Evolutionary conservation across 371 early-diverging fungal species (phyloP), one percentile per base, ranked within the genome.

Genomic region (Thermomucor indicae-seudaticae): DNA sequence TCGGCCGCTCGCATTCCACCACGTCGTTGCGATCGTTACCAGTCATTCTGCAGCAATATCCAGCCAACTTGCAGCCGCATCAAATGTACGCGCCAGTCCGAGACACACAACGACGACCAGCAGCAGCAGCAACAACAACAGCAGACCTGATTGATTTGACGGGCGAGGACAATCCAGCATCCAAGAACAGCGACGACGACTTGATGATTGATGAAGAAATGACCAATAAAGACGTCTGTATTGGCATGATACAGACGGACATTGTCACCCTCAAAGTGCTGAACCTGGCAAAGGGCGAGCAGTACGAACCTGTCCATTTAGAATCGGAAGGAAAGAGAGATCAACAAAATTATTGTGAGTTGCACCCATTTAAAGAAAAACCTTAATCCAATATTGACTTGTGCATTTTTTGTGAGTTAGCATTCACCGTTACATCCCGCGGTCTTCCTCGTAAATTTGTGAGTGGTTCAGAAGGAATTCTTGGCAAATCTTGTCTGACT

Each of bases 231-330:
- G 59, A 69, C 32, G 35, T 72, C 0, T 75, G 76, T 46, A 39
- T 75, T 7, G 76, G 76, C 5, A 69, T 75, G 70, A 42, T 75
- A 3, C 62, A 55, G 20, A 61, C 76, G 0, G 76, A 75, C 37
- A 64, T 75, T 16, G 72, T 75, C 10, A 53, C 67, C 10, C 39
- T 58, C 11, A 54, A 58, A 40, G 19, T 43, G 4, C 37, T 67
- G 19, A 50, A 64, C 14, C 30, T 75, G 19, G 43, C 54, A n/a
- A 62, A 60, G 34, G 70, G 70, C 20, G 70, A 75, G 27, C 43
- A 53, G 12, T 70, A 40, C 30, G 72, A 72, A 41, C 58, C 65
- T 31, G 63, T 72, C 2, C 39, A 34, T 23, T 35, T 72, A 11
- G 45, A 50, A 30, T 58, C 51, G 20, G 70, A 75, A 50, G 76